Base-by-base conservation (phyloP, 2,329 filamentous ascomycete genomes). In the Dothistroma pini region DNA sequence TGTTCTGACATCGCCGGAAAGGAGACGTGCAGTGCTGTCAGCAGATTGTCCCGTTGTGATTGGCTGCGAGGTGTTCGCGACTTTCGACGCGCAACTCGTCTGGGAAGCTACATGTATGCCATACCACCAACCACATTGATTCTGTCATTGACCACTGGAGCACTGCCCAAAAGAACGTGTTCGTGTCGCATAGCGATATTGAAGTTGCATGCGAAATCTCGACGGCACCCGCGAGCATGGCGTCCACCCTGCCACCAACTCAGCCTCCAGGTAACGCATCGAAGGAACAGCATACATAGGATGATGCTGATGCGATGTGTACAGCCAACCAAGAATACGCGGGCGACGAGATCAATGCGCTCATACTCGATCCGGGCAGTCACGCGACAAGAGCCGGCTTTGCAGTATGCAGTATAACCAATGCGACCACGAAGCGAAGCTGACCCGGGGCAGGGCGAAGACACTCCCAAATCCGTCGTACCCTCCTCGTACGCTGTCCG, bases 281-380 rank as follows among this genome's bases (percentile, higher is more conserved):
- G 22, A 29, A 25, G 29, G 2, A 51, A 12, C 21, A 25, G 6
- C 7, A n/a, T 9, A 12, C 12, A n/a, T 12, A 31, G 2, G 22
- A 29, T n/a, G 10, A 9, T n/a, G 21, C 51, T 53, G 14, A 53
- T 35, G 25, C 41, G 41, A 16, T n/a, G 34, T 53, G 51, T 21
- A 11, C 25, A 49, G 55, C 55, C 25, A 53, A 53, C 19, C 60
- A 75, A 64, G 79, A 81, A 68, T 81, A 80, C 64, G 79, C 76
- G 50, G 79, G 79, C 96, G 95, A 99, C 81, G 95, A 99, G 81
- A 93, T 99, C 67, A 96, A 93, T 38, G 96, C 96, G 56, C 89
- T 99, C 69, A 91, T 99, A 41, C 90, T 99, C 73, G 95, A 99
- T 74, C 90, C 95, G 2, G 95, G 96, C 64, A 97, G 92, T 79